Percentiles rank a stretch among this genome's conserved stretches.
Conservation (phyloP, 2,329 filamentous ascomycete genomes). For the Ilyonectria destructans region DNA sequence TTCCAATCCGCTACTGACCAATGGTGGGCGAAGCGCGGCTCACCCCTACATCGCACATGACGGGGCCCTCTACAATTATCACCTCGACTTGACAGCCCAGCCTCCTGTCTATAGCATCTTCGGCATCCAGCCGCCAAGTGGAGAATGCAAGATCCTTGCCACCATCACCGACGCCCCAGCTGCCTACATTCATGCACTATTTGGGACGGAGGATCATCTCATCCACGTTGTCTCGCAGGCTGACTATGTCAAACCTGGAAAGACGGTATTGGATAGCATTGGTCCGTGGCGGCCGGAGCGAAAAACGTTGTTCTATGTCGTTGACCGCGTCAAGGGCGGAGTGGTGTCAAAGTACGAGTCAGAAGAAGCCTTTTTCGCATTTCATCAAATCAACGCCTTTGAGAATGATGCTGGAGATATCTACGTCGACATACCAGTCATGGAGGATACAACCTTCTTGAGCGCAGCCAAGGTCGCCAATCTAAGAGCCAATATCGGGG, state of each 20-base stretch:
- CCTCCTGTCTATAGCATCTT: conserved; percentile 29
- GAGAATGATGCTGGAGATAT: conserved; percentile 27
- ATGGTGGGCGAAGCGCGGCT: conserved; percentile 19
- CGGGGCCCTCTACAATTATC: conserved; percentile 28
- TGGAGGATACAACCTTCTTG: conserved; percentile 23
- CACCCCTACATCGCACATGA: conserved; percentile 21
- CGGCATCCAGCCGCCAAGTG: conserved; percentile 16
- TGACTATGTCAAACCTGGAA: conserved; percentile 14
- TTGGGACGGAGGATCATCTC: conserved; percentile 24
- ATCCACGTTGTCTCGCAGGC: conserved; percentile 34
- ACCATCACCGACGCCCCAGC: conserved; percentile 33
- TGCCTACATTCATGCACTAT: conserved; percentile 27
- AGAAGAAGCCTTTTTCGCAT: conserved; percentile 27
- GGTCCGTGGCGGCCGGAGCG: conserved; percentile 22
- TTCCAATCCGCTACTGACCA: conserved; percentile 18
- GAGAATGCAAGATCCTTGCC: conserved; percentile 23
- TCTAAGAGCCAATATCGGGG: conserved; percentile 29
- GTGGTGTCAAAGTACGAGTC: conserved; percentile 26
- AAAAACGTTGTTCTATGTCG: conserved; percentile 26
- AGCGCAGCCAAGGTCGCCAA: conserved; percentile 7
- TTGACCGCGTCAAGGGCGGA: conserved; percentile 25
- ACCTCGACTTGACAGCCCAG: conserved; percentile 17
- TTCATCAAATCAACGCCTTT: conserved; percentile 30
- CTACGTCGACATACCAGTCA: conserved; percentile 22
- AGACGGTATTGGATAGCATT: conserved; percentile 21